Percentiles rank a stretch among this genome's conserved stretches.
Conservation (phyloP, 2,329 filamentous ascomycete genomes). For the Xylariaceae sp. region DNA sequence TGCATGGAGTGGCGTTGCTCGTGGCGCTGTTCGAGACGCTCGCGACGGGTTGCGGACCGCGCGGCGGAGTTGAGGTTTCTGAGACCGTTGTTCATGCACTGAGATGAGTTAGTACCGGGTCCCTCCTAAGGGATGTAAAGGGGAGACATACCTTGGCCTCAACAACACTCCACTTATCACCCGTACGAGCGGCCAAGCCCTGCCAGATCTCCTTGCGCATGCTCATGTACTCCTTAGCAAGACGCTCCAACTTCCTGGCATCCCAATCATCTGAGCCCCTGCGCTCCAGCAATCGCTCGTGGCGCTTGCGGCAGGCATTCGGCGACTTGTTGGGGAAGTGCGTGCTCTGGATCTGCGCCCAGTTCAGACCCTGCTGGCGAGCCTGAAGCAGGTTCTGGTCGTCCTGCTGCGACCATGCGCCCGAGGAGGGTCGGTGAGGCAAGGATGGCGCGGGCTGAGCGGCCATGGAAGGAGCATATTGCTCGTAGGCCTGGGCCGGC, state of each 20-base stretch:
- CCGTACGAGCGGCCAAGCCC: slow-evolving; percentile 62
- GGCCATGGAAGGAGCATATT: slow-evolving; percentile 36
- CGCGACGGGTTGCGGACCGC: slow-evolving; percentile 60
- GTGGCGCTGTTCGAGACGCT: slow-evolving; percentile 50
- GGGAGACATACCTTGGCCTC: slow-evolving; percentile 52
- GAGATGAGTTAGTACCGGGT: slow-evolving; percentile 1
- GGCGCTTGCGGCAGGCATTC: slow-evolving; percentile 84
- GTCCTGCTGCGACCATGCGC: slow-evolving; percentile 68
- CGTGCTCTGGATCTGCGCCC: slow-evolving; percentile 70
- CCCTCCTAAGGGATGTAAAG: neutral
- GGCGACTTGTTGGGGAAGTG: slow-evolving; percentile 73
- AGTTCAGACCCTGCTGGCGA: slow-evolving; percentile 71
- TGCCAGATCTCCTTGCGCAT: slow-evolving; percentile 79
- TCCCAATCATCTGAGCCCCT: slow-evolving; percentile 74
- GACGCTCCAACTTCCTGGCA: slow-evolving; percentile 63
- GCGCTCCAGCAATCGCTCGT: slow-evolving; percentile 77
- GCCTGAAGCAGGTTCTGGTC: slow-evolving; percentile 69
- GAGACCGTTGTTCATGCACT: slow-evolving; percentile 81
- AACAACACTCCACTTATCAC: slow-evolving; percentile 77
- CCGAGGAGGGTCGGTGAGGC: slow-evolving; percentile 53
- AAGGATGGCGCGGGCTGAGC: slow-evolving; percentile 31
- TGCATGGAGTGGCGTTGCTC: slow-evolving; percentile 41
- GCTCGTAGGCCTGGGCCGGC: slow-evolving; percentile 38
- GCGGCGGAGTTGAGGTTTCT: slow-evolving; percentile 72
- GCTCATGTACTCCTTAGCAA: slow-evolving; percentile 74